A percentile compares a stretch with the other conserved stretches of the same genome.
phyloP scores from a whole-genome alignment of 192 early-diverging fungal genomes.

The Haplosporangium gracile region DNA sequence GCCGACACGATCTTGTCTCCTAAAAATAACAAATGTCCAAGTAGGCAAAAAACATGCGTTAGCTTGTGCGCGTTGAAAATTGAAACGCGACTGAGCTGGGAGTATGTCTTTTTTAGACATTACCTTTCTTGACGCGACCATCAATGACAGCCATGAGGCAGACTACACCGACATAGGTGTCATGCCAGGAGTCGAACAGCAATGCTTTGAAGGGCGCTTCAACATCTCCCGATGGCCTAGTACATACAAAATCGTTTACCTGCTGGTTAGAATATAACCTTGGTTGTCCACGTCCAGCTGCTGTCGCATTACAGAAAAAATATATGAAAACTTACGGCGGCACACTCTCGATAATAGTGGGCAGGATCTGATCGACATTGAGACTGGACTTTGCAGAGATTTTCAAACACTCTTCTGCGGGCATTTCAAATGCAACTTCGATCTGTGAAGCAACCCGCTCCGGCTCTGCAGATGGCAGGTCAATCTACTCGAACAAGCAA shows the following conservation, averaged over 20 bases:
- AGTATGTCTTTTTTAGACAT: not conserved
- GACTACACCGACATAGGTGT: conserved; percentile 97
- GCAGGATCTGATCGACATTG: conserved; percentile 81
- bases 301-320: not conserved
- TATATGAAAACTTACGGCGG: conserved; percentile 64
- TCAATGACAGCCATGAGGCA: conserved; percentile 92
- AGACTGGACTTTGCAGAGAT: conserved; percentile 92
- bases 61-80: not conserved
- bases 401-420: conserved; percentile 63
- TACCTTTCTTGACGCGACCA: conserved; percentile 82
- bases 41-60: not conserved
- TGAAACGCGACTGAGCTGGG: not conserved
- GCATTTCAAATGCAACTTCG: conserved; percentile 89
- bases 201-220: conserved; percentile 84
- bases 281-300: not conserved
- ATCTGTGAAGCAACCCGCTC: conserved; percentile 84
- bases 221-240: conserved; percentile 72
- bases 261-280: not conserved
- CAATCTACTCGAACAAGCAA: conserved; percentile 67
- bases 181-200: conserved; percentile 99
- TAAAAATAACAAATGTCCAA: not conserved
- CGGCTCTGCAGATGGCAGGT: conserved; percentile 90
- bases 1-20: conserved; percentile 88
- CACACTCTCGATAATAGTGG: conserved; percentile 81
- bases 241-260: not conserved